Evolutionary conservation across 305 asterid species (phyloP), one percentile per base, ranked within the genome.

Genomic region (Fraxinus velutina): DNA sequence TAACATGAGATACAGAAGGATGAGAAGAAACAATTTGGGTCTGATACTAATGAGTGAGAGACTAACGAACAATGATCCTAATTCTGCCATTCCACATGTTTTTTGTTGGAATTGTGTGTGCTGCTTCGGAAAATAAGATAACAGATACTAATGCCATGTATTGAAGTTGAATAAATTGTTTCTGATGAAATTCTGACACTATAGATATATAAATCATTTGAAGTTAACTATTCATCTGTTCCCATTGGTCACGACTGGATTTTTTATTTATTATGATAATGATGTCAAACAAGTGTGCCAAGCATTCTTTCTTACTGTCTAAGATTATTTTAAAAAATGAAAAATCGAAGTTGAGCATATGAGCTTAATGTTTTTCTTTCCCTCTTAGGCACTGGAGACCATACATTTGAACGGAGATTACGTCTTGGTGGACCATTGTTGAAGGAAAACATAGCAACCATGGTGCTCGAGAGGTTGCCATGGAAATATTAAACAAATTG

Each of bases 381-480:
- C 76, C 79, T 42, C 70, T 87, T 86, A 96, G 99, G 98, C 86
- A 96, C 98, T 2, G 99, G 98, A 50, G 99, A 96, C 87, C 99
- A 96, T 87, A 73, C 90, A 32, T 96, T 93, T 87, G 96, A 92
- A 84, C 94, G 99, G 80, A 93, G 99, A 85, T 81, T 96, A 85
- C 98, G 98, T 81, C 97, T 96, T 36, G 98, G 98, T 32, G 97
- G 97, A 73, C 99, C 99, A 22, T 81, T 96, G 78, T 78, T 96
- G 83, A 96, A 96, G 88, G 96, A 94, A 83, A 96, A 96, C 86
- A 93, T 96, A 86, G 99, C 98, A 82, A 96, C 99, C 22, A 90
- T 96, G 99, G 98, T 96, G 83, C 98, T 96, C 13, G 98, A 96
- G 92, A 96, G 99, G 99, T 96, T 73, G 78, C 39, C 73, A 62